Conservation (phyloP, 768 basidiomycete genomes). For the Rickenella mellea region DNA sequence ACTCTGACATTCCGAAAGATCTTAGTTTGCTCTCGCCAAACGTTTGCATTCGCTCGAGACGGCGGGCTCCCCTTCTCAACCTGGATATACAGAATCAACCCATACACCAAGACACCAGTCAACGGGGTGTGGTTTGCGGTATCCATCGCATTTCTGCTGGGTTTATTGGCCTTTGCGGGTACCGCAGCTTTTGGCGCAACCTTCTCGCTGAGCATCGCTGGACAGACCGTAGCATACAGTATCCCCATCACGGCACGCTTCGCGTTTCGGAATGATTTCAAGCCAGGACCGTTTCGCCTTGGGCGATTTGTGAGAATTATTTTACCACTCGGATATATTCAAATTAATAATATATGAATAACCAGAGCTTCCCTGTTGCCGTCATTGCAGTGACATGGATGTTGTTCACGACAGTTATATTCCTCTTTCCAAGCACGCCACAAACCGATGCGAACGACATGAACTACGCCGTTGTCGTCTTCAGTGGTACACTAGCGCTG, state of each 20-base stretch:
- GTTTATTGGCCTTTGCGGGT: constrained; percentile 53
- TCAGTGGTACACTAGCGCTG: constrained; percentile 21
- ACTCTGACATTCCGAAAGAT: constrained; percentile 22
- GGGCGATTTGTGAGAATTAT: constrained; percentile 27
- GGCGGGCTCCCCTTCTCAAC: constrained; percentile 55
- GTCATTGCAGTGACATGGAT: constrained; percentile 24
- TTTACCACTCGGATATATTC: neutral
- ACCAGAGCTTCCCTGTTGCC: constrained; percentile 21
- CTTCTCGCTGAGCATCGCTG: constrained; percentile 38
- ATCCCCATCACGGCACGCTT: constrained; percentile 48
- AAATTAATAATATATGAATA: neutral
- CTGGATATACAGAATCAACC: constrained; percentile 51
- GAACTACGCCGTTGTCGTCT: constrained; percentile 27
- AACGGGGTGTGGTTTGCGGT: constrained; percentile 47
- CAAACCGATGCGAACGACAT: constrained; percentile 20
- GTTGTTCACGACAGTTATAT: constrained; percentile 24
- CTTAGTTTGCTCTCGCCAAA: constrained; percentile 44
- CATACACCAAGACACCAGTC: constrained; percentile 41
- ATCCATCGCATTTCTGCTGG: constrained; percentile 36
- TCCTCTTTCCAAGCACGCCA: constrained; percentile 22
- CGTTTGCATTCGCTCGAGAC: constrained; percentile 64
- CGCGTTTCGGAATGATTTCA: constrained; percentile 35
- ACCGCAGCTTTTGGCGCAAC: constrained; percentile 48
- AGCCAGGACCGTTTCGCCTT: constrained; percentile 48
- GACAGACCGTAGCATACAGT: constrained; percentile 39